phyloP scores from a whole-genome alignment of 1,284 basidiomycete genomes.

The Ganoderma lingzhi region DNA sequence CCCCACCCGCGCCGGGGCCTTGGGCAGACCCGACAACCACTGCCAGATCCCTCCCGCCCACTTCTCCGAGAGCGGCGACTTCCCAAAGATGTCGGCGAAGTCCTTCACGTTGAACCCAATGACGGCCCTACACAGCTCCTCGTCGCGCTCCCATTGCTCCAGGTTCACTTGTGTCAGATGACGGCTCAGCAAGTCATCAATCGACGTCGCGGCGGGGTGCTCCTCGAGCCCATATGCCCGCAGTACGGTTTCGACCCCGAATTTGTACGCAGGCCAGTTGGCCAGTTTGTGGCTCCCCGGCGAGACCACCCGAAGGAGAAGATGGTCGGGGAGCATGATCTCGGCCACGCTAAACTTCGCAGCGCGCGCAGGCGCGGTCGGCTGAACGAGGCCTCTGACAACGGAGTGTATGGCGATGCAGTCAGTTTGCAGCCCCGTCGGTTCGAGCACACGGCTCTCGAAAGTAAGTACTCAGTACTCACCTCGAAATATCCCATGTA shows the following conservation, averaged over 20 bases:
- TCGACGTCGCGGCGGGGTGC: background rate
- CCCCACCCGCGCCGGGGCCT: no score
- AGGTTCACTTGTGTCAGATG: background rate
- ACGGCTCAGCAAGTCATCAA: no score
- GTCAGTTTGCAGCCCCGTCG: no score
- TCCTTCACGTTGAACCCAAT: slow-evolving; percentile 18
- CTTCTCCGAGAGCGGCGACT: background rate
- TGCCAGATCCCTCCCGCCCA: background rate
- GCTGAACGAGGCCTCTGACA: background rate
- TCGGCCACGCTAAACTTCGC: background rate
- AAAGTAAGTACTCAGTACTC: background rate
- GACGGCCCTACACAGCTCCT: slow-evolving; percentile 14
- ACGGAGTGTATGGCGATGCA: background rate
- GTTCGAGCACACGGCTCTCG: background rate
- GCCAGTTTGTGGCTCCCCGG: background rate
- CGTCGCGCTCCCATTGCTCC: slow-evolving; percentile 16
- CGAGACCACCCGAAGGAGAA: slow-evolving; percentile 1
- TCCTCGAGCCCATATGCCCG: slow-evolving; percentile 12
- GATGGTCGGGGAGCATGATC: slow-evolving; percentile 17
- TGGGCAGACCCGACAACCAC: no score
- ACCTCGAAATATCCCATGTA: background rate
- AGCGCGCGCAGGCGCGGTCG: no score
- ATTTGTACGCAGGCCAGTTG: slow-evolving; percentile 18
- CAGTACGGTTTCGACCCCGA: slow-evolving; percentile 14
- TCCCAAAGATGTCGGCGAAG: background rate